These are phyloP conservation scores for Artomyces pyxidatus DNA, from an alignment of 768 basidiomycete genomes.

Conservation along the genomic window DNA sequence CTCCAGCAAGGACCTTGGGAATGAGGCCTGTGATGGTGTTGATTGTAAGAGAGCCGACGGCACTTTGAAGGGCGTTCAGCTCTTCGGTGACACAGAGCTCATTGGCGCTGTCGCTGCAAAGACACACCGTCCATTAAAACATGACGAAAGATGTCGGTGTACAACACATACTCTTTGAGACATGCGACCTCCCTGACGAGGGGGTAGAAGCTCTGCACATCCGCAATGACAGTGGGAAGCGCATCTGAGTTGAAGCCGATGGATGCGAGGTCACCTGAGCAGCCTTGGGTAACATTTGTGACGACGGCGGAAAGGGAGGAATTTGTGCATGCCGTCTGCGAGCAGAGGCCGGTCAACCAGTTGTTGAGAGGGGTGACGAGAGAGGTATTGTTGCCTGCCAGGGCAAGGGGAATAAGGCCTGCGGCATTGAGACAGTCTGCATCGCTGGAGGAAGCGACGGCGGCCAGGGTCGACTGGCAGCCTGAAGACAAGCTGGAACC, in stretches of 20 bases:
- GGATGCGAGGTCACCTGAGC: slow-evolving; percentile 31
- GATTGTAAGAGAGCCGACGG: slow-evolving; percentile 7
- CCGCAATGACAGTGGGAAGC: slow-evolving; percentile 22
- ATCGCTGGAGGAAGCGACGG: slow-evolving; percentile 34
- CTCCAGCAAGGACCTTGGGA: slow-evolving; percentile 5
- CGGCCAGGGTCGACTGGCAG: slow-evolving; percentile 41
- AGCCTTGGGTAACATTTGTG: slow-evolving; percentile 44
- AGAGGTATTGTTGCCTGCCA: slow-evolving; percentile 27
- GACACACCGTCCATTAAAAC: slow-evolving; percentile 1
- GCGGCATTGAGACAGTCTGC: slow-evolving; percentile 43
- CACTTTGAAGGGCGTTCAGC: slow-evolving; percentile 42
- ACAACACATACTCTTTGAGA: slow-evolving; percentile 52
- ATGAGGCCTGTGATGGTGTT: neutral
- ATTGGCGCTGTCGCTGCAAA: slow-evolving; percentile 26
- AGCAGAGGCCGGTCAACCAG: slow-evolving; percentile 56
- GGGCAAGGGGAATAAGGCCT: slow-evolving; percentile 34
- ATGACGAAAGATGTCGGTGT: neutral
- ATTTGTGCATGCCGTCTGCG: slow-evolving; percentile 47
- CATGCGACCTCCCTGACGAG: slow-evolving; percentile 48
- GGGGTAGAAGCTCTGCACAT: slow-evolving; percentile 50
- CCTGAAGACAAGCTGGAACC: slow-evolving; percentile 32
- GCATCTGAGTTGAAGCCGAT: slow-evolving; percentile 15
- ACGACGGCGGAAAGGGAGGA: slow-evolving; percentile 48
- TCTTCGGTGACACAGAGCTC: slow-evolving; percentile 52
- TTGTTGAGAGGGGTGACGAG: slow-evolving; percentile 42